Evolutionary conservation across 2,329 filamentous ascomycete species (phyloP), one percentile per base, ranked within the genome.

Genomic region (Aspergillus melleus): DNA sequence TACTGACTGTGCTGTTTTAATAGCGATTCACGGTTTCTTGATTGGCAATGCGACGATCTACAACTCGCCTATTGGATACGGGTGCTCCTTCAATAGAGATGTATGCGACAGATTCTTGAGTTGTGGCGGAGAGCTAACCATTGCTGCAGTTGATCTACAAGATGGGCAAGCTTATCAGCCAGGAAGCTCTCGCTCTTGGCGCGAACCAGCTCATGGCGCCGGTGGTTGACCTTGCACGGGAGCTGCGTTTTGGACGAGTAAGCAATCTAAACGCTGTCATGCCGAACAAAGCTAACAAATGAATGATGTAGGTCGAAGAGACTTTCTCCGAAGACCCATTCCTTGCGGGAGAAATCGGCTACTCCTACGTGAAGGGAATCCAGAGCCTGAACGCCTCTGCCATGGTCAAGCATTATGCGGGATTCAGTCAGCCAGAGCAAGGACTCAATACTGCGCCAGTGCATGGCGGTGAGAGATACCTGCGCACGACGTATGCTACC

Each of bases 391-490:
- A 87, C 49, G 88, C 91, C 5, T 86, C 85, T 24, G 85, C 89
- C 16, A 91, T 86, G 74, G 86, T 92, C 51, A 92, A 92, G 77
- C 90, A 92, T 70, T 92, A 89, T 71, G 87, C 86, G 12, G 90
- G 84, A 1, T 91, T 87, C 68, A 88, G 83, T 51, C 79, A 80
- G 1, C 89, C 88, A 0, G 89, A 92, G 67, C 88, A 91, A 71
- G 89, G 89, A 2, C 73, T 92, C 49, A 92, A 92, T 70, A 88
- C 86, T 9, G 88, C 82, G 0, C 83, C 83, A 5, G 82, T 85
- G 0, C 82, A 84, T 61, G 83, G 82, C 22, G 84, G 83, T 19
- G 82, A 85, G 66, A 73, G 83, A 60, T 83, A 85, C 64, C 69
- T 84, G 52, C 75, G 83, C 22, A 84, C 81, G 3, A 85, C 81